These are phyloP conservation scores for Kandelia obovata DNA, from an alignment of 345 rosid species.

Conservation along the genomic window DNA sequence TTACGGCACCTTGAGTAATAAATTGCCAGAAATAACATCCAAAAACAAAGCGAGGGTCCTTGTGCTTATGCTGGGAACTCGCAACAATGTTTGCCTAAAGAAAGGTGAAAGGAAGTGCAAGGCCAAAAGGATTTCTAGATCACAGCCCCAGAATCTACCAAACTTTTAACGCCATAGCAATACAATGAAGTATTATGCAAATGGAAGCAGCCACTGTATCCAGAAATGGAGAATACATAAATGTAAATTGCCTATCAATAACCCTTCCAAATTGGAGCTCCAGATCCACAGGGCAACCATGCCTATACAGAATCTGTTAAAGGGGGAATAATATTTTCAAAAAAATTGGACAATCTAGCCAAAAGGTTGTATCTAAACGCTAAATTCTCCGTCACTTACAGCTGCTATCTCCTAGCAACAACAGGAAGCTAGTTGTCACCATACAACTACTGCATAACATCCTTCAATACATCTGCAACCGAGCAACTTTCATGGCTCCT, in stretches of 20 bases:
- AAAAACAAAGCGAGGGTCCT: too few species aligned
- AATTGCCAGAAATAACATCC: too few species aligned
- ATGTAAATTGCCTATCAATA: background rate
- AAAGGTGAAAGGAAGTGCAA: too few species aligned
- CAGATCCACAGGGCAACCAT: constrained; percentile 3
- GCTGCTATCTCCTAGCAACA: constrained; percentile 13
- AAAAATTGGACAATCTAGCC: background rate
- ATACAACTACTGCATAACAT: background rate
- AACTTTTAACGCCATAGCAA: too few species aligned
- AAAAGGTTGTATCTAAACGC: constrained; percentile 6
- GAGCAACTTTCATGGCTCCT: constrained; percentile 5
- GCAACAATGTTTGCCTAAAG: too few species aligned
- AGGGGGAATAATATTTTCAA: constrained; percentile 7
- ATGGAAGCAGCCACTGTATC: background rate
- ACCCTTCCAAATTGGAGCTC: background rate
- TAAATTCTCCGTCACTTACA: constrained; percentile 20
- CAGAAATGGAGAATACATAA: background rate
- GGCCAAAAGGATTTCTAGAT: too few species aligned
- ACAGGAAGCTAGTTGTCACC: background rate
- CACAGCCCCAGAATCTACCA: too few species aligned
- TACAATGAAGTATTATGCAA: too few species aligned
- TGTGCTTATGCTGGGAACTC: too few species aligned
- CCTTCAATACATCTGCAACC: constrained; percentile 15
- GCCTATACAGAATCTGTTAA: constrained; percentile 22
- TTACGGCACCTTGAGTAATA: too few species aligned